These are phyloP conservation scores for Sporothrix schenckii DNA, from an alignment of 2,329 filamentous ascomycete genomes.

Conservation along the genomic window DNA sequence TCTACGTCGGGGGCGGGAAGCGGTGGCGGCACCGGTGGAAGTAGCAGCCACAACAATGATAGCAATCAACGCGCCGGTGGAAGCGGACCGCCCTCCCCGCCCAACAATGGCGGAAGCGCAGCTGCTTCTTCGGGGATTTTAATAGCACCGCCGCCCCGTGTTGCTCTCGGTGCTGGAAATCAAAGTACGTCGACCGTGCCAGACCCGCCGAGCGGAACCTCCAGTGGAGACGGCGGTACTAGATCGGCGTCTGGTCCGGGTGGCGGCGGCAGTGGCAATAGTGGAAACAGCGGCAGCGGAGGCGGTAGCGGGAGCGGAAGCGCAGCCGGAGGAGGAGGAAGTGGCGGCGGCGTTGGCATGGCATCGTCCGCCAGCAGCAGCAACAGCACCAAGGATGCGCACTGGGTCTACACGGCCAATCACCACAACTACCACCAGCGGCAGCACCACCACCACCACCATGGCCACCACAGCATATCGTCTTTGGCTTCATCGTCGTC, in stretches of 20 bases:
- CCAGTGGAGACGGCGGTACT: conserved; percentile 30
- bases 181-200: conserved; percentile 23
- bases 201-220: neutral
- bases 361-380: neutral
- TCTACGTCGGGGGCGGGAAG: neutral
- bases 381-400: conserved; percentile 25
- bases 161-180: conserved; percentile 38
- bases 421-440: conserved; percentile 25
- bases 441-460: conserved; percentile 31
- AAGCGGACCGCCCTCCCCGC: conserved; percentile 36
- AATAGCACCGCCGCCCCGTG: conserved; percentile 49
- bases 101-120: conserved; percentile 35
- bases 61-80: neutral
- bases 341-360: neutral
- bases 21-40: neutral
- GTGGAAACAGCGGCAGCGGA: neutral
- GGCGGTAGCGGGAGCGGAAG: neutral
- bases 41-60: conserved; percentile 37
- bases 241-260: neutral
- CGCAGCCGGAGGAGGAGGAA: neutral
- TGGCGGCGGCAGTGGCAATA: conserved; percentile 1
- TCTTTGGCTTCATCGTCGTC: conserved; percentile 26
- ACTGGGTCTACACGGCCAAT: conserved; percentile 16
- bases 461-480: conserved; percentile 21
- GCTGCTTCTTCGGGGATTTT: conserved; percentile 37